A percentile compares a stretch with the other conserved stretches of the same genome.
phyloP scores from a whole-genome alignment of 257 asterid species.

The Misopates orontium region DNA sequence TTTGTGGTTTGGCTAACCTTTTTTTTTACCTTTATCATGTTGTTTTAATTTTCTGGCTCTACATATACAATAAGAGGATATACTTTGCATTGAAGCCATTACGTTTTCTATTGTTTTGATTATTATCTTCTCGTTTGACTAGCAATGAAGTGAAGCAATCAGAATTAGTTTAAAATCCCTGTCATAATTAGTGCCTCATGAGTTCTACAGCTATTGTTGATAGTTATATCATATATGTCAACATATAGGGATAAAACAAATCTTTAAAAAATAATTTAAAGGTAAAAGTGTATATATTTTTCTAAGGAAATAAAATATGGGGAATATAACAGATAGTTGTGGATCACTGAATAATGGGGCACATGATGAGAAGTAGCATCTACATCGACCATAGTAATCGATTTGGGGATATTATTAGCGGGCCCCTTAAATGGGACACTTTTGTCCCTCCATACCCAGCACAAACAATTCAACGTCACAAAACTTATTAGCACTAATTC shows the following conservation, averaged over 20 bases:
- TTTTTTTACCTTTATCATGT: too few species aligned
- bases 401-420: slow-evolving; percentile 34
- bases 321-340: not conserved
- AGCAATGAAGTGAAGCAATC: slow-evolving; percentile 18
- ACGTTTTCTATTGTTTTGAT: not conserved
- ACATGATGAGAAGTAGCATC: slow-evolving; percentile 13
- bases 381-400: not conserved
- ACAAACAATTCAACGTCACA: slow-evolving; percentile 10
- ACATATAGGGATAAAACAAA: not conserved
- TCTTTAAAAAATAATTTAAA: not conserved
- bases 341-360: slow-evolving; percentile 27
- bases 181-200: slow-evolving; percentile 24
- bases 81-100: not conserved
- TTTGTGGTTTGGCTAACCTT: too few species aligned
- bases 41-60: too few species aligned
- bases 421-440: slow-evolving; percentile 37
- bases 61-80: not conserved
- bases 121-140: not conserved
- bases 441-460: slow-evolving; percentile 41
- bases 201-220: slow-evolving; percentile 22
- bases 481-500: not conserved
- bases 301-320: slow-evolving; percentile 11
- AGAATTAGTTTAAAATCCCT: slow-evolving; percentile 23
- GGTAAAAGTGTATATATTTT: not conserved
- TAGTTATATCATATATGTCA: slow-evolving; percentile 40